These are phyloP conservation scores for Limtongozyma cylindracea DNA, from an alignment of 805 yeast genomes.

Conservation along the genomic window DNA sequence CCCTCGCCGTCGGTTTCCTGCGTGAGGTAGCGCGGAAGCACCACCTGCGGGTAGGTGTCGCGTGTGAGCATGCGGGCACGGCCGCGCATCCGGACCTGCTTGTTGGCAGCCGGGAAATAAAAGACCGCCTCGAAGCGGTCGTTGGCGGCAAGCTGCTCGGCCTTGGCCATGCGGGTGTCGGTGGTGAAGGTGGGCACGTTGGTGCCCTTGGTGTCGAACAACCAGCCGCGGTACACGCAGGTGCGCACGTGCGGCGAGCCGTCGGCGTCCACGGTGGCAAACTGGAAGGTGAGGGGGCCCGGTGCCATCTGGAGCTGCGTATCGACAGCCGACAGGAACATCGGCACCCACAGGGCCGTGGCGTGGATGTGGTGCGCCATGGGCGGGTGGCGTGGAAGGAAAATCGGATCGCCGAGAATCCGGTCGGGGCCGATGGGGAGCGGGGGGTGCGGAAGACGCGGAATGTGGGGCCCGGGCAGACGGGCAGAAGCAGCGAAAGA, in stretches of 20 bases:
- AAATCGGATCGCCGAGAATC: neutral
- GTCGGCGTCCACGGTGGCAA: slow-evolving; percentile 33
- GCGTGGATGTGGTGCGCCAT: slow-evolving; percentile 9
- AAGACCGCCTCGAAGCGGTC: slow-evolving; percentile 54
- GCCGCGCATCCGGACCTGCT: slow-evolving; percentile 57
- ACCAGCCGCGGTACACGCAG: slow-evolving; percentile 47
- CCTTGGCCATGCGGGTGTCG: slow-evolving; percentile 45
- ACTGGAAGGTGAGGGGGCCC: slow-evolving; percentile 33
- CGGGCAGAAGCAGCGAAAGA: too few relatives aligned
- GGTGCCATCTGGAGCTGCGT: slow-evolving; percentile 6
- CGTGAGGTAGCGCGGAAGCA: slow-evolving; percentile 9
- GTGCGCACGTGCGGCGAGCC: slow-evolving; percentile 44
- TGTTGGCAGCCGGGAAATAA: slow-evolving; percentile 33
- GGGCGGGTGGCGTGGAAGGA: neutral
- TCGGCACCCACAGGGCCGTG: slow-evolving; percentile 59
- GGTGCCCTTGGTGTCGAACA: slow-evolving; percentile 41
- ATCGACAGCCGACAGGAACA: slow-evolving; percentile 25
- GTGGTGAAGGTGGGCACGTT: slow-evolving; percentile 48
- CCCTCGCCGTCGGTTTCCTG: slow-evolving; percentile 3
- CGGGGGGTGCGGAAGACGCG: too few relatives aligned
- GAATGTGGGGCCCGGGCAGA: too few relatives aligned
- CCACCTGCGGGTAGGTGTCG: slow-evolving; percentile 8
- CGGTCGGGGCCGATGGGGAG: too few relatives aligned
- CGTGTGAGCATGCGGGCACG: slow-evolving; percentile 19
- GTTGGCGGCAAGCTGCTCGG: slow-evolving; percentile 20